Base-by-base conservation (phyloP, 371 early-diverging fungal species). In the Lichtheimia ornata region DNA sequence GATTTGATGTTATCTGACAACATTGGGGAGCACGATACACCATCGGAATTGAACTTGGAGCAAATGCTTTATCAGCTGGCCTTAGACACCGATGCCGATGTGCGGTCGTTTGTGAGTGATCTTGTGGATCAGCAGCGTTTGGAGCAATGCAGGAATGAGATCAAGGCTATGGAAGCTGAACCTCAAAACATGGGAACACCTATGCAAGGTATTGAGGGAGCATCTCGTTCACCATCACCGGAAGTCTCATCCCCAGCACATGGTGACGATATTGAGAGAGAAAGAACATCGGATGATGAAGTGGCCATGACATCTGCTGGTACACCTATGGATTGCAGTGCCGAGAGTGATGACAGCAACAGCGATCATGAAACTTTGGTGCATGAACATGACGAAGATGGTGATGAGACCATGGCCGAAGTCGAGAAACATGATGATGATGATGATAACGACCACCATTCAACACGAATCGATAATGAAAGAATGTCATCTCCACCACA, bases 11-110 rank as follows among this genome's bases (percentile, higher is more conserved):
- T 58, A 11, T 45, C 56, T 35, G 62, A 58, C 17, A 52, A 44
- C 30, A 35, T 54, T 11, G 41, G 56, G 20, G 64, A 72, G 11
- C 56, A 57, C 12, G 66, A 63, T 25, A 35, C 58, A n/a, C 61
- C 42, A 27, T 67, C 71, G 17, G 58, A 58, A n/a, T 66, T 70
- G 41, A 59, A 52, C 6, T 42, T 73, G 13, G 72, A 77, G 4
- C 66, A 70, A 30, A 67, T 67, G 50, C 35, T 74, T 15, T 74
- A 77, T 47, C 64, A 58, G 5, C 45, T 73, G 11, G 70, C 72
- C 7, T 54, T 69, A n/a, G 77, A 76, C 49, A 65, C 30, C 2
- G 77, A 76, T 44, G 51, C 51, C 18, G 77, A 76, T 58, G 77
- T 76, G 3, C 71, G 71, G 2, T 64, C 58, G 6, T 76, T 63